Percentiles rank a stretch among this genome's conserved stretches.
Conservation (phyloP, 257 asterid species). For the Capsicum rhomboideum region DNA sequence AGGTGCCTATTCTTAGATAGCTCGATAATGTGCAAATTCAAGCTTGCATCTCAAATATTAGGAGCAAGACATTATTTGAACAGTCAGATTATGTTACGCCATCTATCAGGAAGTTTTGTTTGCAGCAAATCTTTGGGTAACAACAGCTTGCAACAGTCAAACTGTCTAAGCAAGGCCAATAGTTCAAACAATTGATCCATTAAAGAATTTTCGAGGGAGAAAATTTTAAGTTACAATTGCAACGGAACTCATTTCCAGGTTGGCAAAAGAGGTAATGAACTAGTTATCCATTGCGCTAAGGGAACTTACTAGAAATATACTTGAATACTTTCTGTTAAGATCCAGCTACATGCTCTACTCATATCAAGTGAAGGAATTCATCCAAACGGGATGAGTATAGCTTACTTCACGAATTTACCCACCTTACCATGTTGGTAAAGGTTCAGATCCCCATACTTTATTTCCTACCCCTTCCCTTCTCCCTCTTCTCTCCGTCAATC, state of each 20-base stretch:
- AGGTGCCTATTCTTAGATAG: not conserved
- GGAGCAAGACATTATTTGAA: not conserved
- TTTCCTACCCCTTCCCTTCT: not conserved
- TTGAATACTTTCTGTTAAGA: not conserved
- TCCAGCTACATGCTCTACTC: not conserved
- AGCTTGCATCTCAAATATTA: not conserved
- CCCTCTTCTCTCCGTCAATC: not conserved
- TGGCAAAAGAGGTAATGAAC: not conserved
- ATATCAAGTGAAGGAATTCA: not conserved
- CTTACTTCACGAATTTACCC: not conserved
- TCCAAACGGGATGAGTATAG: not conserved
- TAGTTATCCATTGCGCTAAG: not conserved
- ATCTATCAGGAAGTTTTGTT: not conserved
- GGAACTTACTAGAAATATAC: not conserved
- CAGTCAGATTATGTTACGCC: not conserved
- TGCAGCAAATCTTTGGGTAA: not conserved
- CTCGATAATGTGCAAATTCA: not conserved
- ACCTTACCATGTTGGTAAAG: not conserved
- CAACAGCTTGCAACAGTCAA: not conserved
- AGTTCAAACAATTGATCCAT: not conserved
- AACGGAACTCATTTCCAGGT: not conserved
- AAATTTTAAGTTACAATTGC: not conserved
- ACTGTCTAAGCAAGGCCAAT: not conserved
- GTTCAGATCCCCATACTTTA: not conserved
- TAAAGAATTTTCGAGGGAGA: not conserved